Evolutionary conservation across 2,329 filamentous ascomycete species (phyloP).

Genomic region (Cladosporium oxysporum): DNA sequence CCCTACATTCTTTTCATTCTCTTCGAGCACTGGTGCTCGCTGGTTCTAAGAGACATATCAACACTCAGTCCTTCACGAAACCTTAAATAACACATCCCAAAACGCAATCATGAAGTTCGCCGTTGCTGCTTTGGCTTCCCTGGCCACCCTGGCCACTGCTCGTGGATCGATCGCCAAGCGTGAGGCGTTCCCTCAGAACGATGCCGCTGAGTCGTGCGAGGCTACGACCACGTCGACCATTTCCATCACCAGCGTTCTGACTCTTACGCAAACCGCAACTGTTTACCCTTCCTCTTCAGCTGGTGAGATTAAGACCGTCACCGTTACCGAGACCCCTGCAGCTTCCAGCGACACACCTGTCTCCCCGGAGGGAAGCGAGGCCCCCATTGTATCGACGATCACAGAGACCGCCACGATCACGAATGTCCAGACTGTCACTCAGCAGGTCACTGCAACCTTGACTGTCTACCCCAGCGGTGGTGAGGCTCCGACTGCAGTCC

Average conservation of each 20-base stretch:
- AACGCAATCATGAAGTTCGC: constrained; percentile 38
- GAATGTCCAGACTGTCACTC: constrained; percentile 16
- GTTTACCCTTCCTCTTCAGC: neutral
- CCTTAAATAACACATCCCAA: constrained; percentile 19
- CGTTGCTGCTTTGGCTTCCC: constrained; percentile 44
- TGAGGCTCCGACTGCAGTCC: neutral
- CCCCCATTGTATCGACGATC: constrained; percentile 4
- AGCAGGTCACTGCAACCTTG: constrained; percentile 1
- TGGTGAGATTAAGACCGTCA: constrained; percentile 15
- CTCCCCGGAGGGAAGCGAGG: constrained; percentile 5
- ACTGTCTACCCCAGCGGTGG: constrained; percentile 14
- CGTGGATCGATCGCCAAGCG: constrained; percentile 55
- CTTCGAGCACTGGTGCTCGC: constrained; percentile 31
- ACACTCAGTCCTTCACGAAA: constrained; percentile 14
- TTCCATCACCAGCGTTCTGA: constrained; percentile 10
- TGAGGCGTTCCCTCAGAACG: constrained; percentile 20
- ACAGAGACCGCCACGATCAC: constrained; percentile 26
- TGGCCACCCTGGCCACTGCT: constrained; percentile 50
- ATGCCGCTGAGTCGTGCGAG: constrained; percentile 14
- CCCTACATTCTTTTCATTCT: constrained; percentile 21
- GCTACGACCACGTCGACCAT: constrained; percentile 20
- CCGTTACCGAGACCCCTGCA: constrained; percentile 23
- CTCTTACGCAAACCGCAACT: constrained; percentile 14
- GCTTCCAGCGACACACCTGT: constrained; percentile 5
- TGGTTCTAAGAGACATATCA: constrained; percentile 19